phyloP scores from a whole-genome alignment of 2,329 filamentous ascomycete species.

The Saccharata proteae region DNA sequence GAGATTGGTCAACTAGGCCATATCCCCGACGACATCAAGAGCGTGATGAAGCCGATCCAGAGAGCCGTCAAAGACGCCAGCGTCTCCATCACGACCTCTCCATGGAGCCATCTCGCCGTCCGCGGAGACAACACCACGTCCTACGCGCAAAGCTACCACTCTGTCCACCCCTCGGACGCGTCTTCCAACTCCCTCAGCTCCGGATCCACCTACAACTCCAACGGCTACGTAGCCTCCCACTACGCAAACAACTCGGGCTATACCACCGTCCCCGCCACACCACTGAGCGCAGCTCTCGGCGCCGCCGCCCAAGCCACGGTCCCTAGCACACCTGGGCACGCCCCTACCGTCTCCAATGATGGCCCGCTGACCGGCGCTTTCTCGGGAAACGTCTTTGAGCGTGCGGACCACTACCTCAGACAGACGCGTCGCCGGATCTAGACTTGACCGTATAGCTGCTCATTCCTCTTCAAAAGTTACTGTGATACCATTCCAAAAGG shows the following conservation, averaged over 20 bases:
- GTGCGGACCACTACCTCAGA: slow-evolving; percentile 21
- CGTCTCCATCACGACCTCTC: slow-evolving; percentile 55
- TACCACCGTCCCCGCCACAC: slow-evolving; percentile 64
- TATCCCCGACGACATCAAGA: slow-evolving; percentile 47
- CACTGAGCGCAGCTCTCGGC: slow-evolving; percentile 76
- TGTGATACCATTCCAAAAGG: background rate
- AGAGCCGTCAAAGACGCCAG: slow-evolving; percentile 71
- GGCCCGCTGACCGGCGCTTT: slow-evolving; percentile 13
- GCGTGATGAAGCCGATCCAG: slow-evolving; percentile 68
- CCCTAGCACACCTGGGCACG: slow-evolving; percentile 48
- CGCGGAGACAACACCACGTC: slow-evolving; percentile 6
- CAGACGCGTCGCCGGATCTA: slow-evolving; percentile 12
- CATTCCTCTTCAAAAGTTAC: background rate
- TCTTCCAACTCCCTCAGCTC: slow-evolving; percentile 17
- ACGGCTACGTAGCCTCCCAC: slow-evolving; percentile 16
- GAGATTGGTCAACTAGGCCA: slow-evolving; percentile 17
- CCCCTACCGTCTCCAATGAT: slow-evolving; percentile 14
- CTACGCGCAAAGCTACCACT: slow-evolving; percentile 3
- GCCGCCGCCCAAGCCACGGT: slow-evolving; percentile 85
- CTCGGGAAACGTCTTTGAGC: slow-evolving; percentile 21
- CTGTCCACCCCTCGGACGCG: slow-evolving; percentile 3
- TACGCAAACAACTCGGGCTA: slow-evolving; percentile 26
- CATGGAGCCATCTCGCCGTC: slow-evolving; percentile 45
- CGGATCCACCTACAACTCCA: slow-evolving; percentile 16
- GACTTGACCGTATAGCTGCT: background rate